Conservation (phyloP, 441 rosid species). For the Mallotus japonicus region DNA sequence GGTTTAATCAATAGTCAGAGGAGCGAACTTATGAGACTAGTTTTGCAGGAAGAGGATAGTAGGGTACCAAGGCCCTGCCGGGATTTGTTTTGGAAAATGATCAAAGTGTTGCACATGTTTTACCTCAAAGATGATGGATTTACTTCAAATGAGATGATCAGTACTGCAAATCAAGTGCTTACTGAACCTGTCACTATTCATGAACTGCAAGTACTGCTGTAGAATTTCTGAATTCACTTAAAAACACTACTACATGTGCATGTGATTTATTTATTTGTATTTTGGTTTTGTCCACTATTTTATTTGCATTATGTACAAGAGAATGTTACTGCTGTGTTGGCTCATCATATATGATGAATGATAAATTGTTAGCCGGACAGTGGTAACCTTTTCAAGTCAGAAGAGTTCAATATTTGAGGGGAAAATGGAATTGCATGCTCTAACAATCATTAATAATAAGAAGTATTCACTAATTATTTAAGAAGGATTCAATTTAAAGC, state of each 20-base stretch:
- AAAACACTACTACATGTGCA: background rate
- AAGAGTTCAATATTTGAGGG: too few relatives aligned
- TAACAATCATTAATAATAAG: too few relatives aligned
- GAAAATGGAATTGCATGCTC: too few relatives aligned
- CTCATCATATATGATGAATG: too few relatives aligned
- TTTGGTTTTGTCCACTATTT: too few relatives aligned
- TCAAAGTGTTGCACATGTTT: conserved; percentile 60
- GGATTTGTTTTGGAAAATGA: conserved; percentile 77
- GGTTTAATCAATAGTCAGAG: conserved; percentile 31
- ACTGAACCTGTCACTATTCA: conserved; percentile 37
- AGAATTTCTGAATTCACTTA: background rate
- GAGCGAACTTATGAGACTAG: conserved; percentile 50
- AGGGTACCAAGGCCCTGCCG: conserved; percentile 63
- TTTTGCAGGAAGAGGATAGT: conserved; percentile 50
- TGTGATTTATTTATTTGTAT: background rate
- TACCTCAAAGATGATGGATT: conserved; percentile 79
- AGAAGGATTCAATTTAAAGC: too few relatives aligned
- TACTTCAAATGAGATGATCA: conserved; percentile 46
- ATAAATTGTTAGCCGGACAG: too few relatives aligned
- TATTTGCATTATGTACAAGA: too few relatives aligned
- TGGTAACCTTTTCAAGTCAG: too few relatives aligned
- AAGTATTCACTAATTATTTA: too few relatives aligned
- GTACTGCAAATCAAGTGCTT: conserved; percentile 48
- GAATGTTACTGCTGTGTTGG: too few relatives aligned
- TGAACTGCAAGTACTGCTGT: conserved; percentile 12